Conservation (phyloP, 73 alveolate genomes). For the Symbiodinium pilosum region DNA sequence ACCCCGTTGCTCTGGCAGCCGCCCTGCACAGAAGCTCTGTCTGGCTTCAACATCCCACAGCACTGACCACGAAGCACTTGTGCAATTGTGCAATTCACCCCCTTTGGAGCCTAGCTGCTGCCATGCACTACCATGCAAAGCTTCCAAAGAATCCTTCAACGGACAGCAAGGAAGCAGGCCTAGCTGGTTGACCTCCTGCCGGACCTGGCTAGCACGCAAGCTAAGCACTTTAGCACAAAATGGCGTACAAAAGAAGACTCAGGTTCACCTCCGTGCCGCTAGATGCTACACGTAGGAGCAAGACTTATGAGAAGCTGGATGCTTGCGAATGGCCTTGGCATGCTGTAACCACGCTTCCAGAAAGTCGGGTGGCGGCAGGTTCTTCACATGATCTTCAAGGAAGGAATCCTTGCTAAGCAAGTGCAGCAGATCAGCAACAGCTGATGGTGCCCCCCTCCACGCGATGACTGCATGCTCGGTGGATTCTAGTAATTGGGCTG, state of each 20-base stretch:
- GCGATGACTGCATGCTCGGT: too few species aligned
- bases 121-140: too few species aligned
- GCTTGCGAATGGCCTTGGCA: slow-evolving; percentile 23
- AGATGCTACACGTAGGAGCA: not conserved
- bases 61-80: not conserved
- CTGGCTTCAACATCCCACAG: too few species aligned
- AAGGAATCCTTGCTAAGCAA: slow-evolving; percentile 26
- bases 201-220: not conserved
- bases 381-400: slow-evolving; percentile 83
- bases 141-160: too few species aligned
- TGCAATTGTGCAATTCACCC: too few species aligned
- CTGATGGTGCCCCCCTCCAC: too few species aligned
- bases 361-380: slow-evolving; percentile 78
- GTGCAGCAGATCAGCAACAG: too few species aligned
- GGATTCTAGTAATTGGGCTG: too few species aligned
- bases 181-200: slow-evolving; percentile 77
- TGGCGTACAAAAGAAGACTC: not conserved
- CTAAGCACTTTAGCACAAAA: not conserved
- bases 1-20: slow-evolving; percentile 39
- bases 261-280: not conserved
- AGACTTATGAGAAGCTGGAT: not conserved
- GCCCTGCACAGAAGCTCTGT: slow-evolving; percentile 6
- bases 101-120: too few species aligned
- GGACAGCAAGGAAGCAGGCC: too few species aligned
- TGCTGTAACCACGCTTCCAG: slow-evolving; percentile 70